Base-by-base conservation (phyloP, 2,329 filamentous ascomycete genomes). In the Paraphoma sp. region DNA sequence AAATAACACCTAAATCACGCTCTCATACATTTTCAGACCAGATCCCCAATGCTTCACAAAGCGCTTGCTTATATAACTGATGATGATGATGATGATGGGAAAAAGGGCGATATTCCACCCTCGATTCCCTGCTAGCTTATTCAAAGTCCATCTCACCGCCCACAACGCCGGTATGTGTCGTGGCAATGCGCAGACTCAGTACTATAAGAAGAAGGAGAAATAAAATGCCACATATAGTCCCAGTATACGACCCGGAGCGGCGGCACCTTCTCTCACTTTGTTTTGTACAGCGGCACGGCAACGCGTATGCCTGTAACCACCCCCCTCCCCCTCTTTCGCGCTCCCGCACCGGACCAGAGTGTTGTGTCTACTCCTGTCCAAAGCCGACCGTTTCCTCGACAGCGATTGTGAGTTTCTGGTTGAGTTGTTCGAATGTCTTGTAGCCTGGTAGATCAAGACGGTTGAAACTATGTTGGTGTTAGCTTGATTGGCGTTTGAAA, bases 301-400 rank as follows among this genome's bases (percentile, higher is more conserved):
- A 17, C 8, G 40, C 14, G 12, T 17, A 38, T 38, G 40, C 40
- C 12, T 42, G 40, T 17, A 16, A 16, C 23, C 23, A 23, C 23
- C 23, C 5, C 23, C 23, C 23, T 23, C 23, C 23, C 2, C 23
- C 23, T 23, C 23, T 23, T 23, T 23, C 5, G 23, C 23, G 23
- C 23, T 23, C 23, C 23, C 23, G 23, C 23, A 23, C 23, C 23
- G 23, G 23, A 23, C 23, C 3, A 23, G 23, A 3, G 33, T 10
- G 33, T 36, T 42, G 4, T 45, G 23, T 62, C 62, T 75, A 99
- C 82, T 99, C 95, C 82, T 99, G 95, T 64, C 95, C 95, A 76
- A 99, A 99, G 60, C 95, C 95, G 83, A 99, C 93, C 0, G 95
- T 99, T 82, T 99, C 95, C 80, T 99, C 95, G 53, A 99, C 95